These are phyloP conservation scores for Agrocybe praecox DNA, from an alignment of 768 basidiomycete species.

Conservation along the genomic window DNA sequence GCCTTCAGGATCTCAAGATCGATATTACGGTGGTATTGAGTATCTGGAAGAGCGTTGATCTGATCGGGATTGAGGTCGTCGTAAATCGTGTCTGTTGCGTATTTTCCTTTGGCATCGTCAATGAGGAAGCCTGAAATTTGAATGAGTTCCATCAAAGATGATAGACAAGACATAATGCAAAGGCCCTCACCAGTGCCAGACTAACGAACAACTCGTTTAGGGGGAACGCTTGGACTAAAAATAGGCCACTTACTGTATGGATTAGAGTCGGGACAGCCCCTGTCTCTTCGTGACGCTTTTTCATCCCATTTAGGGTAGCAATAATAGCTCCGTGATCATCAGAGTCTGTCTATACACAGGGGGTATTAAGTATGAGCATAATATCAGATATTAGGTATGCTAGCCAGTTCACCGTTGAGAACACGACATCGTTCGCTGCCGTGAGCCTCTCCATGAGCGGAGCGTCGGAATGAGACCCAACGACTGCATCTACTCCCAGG, in stretches of 20 bases:
- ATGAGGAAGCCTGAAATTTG: slow-evolving; percentile 40
- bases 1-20: slow-evolving; percentile 48
- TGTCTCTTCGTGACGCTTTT: slow-evolving; percentile 41
- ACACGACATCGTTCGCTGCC: slow-evolving; percentile 41
- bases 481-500: slow-evolving; percentile 37
- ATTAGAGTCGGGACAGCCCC: slow-evolving; percentile 48
- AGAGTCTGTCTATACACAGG: slow-evolving; percentile 28
- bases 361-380: too few relatives aligned
- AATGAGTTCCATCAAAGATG: too few relatives aligned
- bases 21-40: slow-evolving; percentile 48
- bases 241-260: slow-evolving; percentile 49
- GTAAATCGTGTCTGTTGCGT: slow-evolving; percentile 40
- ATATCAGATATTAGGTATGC: too few relatives aligned
- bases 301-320: slow-evolving; percentile 52
- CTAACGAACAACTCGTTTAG: not conserved
- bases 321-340: slow-evolving; percentile 44
- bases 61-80: slow-evolving; percentile 48
- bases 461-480: slow-evolving; percentile 40
- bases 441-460: slow-evolving; percentile 41
- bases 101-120: slow-evolving; percentile 44
- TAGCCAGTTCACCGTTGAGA: slow-evolving; percentile 40
- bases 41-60: slow-evolving; percentile 46
- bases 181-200: slow-evolving; percentile 36
- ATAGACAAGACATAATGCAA: too few relatives aligned
- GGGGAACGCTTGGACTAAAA: not conserved